Percentiles rank a stretch among this genome's conserved stretches.
phyloP scores from a whole-genome alignment of 2,329 filamentous ascomycete species.

The Alternaria alternata region DNA sequence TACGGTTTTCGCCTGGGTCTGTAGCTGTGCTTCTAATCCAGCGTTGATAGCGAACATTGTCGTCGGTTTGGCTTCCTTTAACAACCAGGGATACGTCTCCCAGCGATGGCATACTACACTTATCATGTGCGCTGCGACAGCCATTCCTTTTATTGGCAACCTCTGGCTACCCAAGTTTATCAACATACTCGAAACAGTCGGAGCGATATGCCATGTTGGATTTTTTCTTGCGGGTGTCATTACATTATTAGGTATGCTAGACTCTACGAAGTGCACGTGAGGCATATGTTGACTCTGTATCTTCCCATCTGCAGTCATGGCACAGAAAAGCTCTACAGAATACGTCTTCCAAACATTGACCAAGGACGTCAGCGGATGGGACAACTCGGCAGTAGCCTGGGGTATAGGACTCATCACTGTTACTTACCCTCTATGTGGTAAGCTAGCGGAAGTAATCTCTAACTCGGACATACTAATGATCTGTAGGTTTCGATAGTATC shows the following conservation, averaged over 20 bases:
- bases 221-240: conserved; percentile 60
- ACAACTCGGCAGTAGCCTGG: conserved; percentile 53
- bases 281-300: not conserved
- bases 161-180: conserved; percentile 53
- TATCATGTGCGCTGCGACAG: conserved; percentile 52
- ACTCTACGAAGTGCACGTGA: not conserved
- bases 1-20: conserved; percentile 50
- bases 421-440: conserved; percentile 24
- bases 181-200: conserved; percentile 55
- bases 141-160: conserved; percentile 53
- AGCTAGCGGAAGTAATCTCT: not conserved
- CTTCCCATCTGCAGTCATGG: conserved; percentile 38
- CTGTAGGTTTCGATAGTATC: conserved; percentile 56
- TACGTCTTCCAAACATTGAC: conserved; percentile 57
- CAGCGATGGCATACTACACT: conserved; percentile 58
- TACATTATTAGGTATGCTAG: conserved; percentile 42
- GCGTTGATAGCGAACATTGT: conserved; percentile 34
- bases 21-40: conserved; percentile 37
- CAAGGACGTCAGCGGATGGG: conserved; percentile 54
- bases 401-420: conserved; percentile 50
- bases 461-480: not conserved
- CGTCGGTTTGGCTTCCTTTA: conserved; percentile 39
- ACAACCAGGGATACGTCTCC: conserved; percentile 43
- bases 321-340: conserved; percentile 48
- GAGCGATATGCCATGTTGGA: conserved; percentile 57